These are phyloP conservation scores for Halophytophthora polymorphica DNA, from an alignment of 352 stramenopile genomes.

Conservation along the genomic window DNA sequence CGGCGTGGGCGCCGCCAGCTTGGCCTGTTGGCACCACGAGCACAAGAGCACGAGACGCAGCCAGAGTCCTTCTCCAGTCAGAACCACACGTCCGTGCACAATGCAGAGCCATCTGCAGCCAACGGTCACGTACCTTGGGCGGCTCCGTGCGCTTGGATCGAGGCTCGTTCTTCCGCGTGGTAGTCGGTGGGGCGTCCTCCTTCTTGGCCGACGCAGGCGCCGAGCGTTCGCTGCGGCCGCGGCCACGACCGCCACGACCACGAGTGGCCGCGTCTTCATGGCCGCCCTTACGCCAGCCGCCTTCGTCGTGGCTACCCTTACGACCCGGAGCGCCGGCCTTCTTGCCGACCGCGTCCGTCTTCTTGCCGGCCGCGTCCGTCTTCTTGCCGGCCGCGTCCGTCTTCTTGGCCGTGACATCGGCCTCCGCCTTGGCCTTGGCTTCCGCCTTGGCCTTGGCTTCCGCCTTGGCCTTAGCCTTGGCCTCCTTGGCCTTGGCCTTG, in stretches of 20 bases:
- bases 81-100: neutral
- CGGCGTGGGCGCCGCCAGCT: conserved; percentile 39
- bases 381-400: too few species aligned
- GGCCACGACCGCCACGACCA: conserved; percentile 28
- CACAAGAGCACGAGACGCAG: too few species aligned
- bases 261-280: conserved; percentile 40
- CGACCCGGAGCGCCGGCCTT: conserved; percentile 8
- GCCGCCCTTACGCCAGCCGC: conserved; percentile 33
- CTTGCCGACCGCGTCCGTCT: conserved; percentile 14
- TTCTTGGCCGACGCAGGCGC: conserved; percentile 14
- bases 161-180: conserved; percentile 40
- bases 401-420: neutral
- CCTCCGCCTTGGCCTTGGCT: conserved; percentile 1
- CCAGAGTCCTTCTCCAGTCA: neutral
- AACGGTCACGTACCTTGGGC: conserved; percentile 41
- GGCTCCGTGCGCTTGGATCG: conserved; percentile 47
- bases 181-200: conserved; percentile 14
- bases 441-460: conserved; percentile 32
- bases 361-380: conserved; percentile 4
- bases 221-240: conserved; percentile 22
- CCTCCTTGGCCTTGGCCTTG: conserved; percentile 20
- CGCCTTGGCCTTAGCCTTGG: conserved; percentile 8
- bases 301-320: conserved; percentile 28
- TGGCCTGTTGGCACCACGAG: conserved; percentile 16
- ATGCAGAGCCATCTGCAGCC: too few species aligned